phyloP scores from a whole-genome alignment of 2,329 filamentous ascomycete species.

The Whalleya microplaca region DNA sequence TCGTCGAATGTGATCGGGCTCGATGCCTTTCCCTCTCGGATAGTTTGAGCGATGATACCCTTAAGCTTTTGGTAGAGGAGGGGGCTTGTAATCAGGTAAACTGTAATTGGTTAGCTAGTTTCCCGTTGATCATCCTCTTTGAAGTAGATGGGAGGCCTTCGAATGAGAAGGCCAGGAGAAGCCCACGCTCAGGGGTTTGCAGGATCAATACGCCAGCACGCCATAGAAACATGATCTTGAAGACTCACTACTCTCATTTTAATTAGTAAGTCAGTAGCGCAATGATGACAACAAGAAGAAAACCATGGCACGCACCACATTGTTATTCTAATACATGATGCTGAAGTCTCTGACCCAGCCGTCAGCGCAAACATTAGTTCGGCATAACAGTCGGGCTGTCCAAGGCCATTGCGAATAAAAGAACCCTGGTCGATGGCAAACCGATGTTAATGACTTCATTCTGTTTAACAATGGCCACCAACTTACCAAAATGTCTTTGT shows the following conservation, averaged over 20 bases:
- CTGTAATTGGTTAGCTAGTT: slow-evolving; percentile 39
- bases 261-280: neutral
- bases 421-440: slow-evolving; percentile 22
- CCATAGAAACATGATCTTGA: neutral
- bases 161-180: neutral
- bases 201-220: neutral
- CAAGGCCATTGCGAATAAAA: slow-evolving; percentile 34
- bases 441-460: neutral
- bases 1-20: slow-evolving; percentile 28
- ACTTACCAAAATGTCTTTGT: slow-evolving; percentile 27
- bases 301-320: neutral
- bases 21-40: slow-evolving; percentile 35
- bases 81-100: slow-evolving; percentile 50
- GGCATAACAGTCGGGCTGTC: slow-evolving; percentile 29
- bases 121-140: neutral
- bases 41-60: slow-evolving; percentile 44
- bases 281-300: neutral
- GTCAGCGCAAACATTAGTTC: slow-evolving; percentile 29
- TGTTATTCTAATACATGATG: slow-evolving; percentile 46
- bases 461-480: neutral
- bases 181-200: neutral
- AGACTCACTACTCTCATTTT: neutral
- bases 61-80: slow-evolving; percentile 46
- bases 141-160: too few relatives aligned
- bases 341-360: slow-evolving; percentile 51